Conservation (phyloP, 306 rosid species). For the Parietaria judaica region DNA sequence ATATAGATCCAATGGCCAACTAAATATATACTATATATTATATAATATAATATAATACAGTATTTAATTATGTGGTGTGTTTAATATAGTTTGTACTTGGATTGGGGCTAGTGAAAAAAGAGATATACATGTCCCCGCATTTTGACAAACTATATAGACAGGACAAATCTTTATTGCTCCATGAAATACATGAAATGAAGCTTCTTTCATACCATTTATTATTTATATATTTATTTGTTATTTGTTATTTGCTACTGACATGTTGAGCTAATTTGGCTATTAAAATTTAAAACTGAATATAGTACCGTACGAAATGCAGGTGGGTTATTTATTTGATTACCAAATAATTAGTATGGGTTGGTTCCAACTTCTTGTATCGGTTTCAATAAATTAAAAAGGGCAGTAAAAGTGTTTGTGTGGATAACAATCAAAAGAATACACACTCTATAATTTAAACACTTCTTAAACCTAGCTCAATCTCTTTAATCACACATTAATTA, state of each 20-base stretch:
- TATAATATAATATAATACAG: too few relatives aligned
- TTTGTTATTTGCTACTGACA: neutral
- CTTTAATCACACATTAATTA: neutral
- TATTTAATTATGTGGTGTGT: neutral
- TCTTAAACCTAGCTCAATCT: neutral
- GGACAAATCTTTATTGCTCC: constrained; percentile 7
- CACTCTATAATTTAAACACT: constrained; percentile 9
- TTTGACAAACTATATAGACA: constrained; percentile 11
- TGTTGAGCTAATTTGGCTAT: neutral
- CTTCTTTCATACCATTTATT: neutral
- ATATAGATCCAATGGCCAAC: too few relatives aligned
- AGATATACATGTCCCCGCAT: constrained; percentile 26
- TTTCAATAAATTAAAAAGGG: neutral
- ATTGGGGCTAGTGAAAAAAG: constrained; percentile 22
- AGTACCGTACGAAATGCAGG: neutral
- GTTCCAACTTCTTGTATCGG: neutral
- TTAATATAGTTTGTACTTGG: neutral
- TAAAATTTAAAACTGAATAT: constrained; percentile 3
- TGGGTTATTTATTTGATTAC: neutral
- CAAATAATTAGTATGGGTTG: neutral
- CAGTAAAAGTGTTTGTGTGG: neutral
- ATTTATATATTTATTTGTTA: neutral
- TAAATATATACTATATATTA: too few relatives aligned
- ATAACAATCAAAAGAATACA: constrained; percentile 1
- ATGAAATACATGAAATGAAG: neutral